Evolutionary conservation across 208 protist species (phyloP), one percentile per base, ranked within the genome.

Genomic region (Leptomonas pyrrhocoris): DNA sequence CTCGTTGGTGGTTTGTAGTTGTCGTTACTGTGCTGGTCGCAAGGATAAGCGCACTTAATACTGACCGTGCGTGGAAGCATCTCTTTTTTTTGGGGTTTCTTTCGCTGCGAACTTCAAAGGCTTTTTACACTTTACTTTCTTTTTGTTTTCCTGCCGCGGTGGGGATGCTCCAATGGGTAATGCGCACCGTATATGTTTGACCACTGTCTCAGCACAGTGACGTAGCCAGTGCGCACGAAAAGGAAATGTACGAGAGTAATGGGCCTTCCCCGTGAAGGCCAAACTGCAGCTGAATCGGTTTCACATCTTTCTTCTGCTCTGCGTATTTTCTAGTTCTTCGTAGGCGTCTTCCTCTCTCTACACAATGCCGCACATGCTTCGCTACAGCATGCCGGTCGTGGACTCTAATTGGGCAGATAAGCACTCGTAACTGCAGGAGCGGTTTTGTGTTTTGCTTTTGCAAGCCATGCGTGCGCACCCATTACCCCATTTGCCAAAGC

Each of bases 271-370:
- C 9, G 34, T 38, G 34, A 38, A 38, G 34, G 34, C 9, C 34
- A 38, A 38, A 38, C 3, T 12, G 34, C 3, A 38, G 9, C 34
- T 9, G 7, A 38, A 38, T 38, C 34, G 34, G 34, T 9, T 53
- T 53, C 38, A n/a, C 19, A 25, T 25, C 16, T 59, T 51, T 67
- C 36, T 54, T 64, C 21, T 63, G 21, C 19, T 40, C n/a, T 49
- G 30, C 58, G 12, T 48, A 21, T 38, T 8, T 62, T 36, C 21
- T 64, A 18, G 23, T 38, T 23, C 58, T 6, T 63, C 12, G 49
- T 34, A 38, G 5, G 8, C 7, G n/a, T 51, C 23, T 7, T 63
- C 34, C 23, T 68, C 8, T 4, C 13, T 28, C n/a, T 9, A 27
- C 27, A 31, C 8, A 27, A 34, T 61, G 36, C 40, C 38, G 45